A percentile compares a stretch with the other conserved stretches of the same genome.
Conservation (phyloP, 768 basidiomycete genomes). For the Phanerodontia chrysosporium region DNA sequence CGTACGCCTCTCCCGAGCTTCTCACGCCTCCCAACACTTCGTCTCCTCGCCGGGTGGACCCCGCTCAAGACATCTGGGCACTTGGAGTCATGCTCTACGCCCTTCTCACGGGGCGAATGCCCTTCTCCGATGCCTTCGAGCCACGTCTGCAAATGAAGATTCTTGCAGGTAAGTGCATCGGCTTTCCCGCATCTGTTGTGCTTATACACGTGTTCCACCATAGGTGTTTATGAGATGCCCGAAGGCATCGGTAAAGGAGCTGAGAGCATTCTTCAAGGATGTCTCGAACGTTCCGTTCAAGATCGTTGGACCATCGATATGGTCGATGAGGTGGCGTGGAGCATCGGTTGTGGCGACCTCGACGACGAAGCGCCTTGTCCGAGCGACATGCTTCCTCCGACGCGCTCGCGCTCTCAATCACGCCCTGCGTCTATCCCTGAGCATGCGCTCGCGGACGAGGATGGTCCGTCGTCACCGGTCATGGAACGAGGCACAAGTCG, state of each 20-base stretch:
- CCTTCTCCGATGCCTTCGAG: slow-evolving; percentile 88
- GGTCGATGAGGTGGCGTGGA: slow-evolving; percentile 80
- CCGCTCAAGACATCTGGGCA: slow-evolving; percentile 95
- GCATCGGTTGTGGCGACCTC: slow-evolving; percentile 63
- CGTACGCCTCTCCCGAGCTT: slow-evolving; percentile 88
- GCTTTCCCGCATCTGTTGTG: background rate
- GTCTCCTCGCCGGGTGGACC: slow-evolving; percentile 39
- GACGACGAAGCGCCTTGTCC: slow-evolving; percentile 29
- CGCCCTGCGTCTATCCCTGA: background rate
- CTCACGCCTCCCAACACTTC: slow-evolving; percentile 53
- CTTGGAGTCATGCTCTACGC: slow-evolving; percentile 87
- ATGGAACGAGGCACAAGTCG: background rate
- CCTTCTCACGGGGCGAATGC: slow-evolving; percentile 78
- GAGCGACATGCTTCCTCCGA: slow-evolving; percentile 26
- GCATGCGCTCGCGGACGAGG: background rate
- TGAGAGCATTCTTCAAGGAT: slow-evolving; percentile 71
- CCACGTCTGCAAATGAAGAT: slow-evolving; percentile 92
- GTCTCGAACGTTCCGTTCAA: slow-evolving; percentile 59
- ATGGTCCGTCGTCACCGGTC: background rate
- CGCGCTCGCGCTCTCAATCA: slow-evolving; percentile 9
- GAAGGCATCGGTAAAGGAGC: slow-evolving; percentile 54
- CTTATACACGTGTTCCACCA: slow-evolving; percentile 9
- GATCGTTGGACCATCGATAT: slow-evolving; percentile 77
- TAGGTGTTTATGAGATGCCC: slow-evolving; percentile 64
- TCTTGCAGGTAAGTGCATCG: slow-evolving; percentile 54